phyloP scores from a whole-genome alignment of 2,329 filamentous ascomycete genomes.

The Colletotrichum musicola region DNA sequence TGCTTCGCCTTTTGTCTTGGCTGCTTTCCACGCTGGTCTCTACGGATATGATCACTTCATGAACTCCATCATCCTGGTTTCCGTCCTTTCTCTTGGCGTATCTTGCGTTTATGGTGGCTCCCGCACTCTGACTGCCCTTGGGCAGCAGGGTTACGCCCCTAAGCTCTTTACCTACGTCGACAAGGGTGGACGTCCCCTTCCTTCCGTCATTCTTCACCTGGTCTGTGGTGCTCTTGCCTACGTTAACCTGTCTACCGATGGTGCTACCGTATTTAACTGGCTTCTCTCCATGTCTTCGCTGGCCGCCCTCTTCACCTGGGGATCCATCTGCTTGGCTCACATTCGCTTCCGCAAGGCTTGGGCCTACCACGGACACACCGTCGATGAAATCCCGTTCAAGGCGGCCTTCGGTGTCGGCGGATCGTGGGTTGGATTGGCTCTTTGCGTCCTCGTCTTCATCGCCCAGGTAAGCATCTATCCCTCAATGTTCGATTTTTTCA shows the following conservation, averaged over 20 bases:
- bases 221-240: conserved; percentile 65
- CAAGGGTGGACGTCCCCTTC: conserved; percentile 67
- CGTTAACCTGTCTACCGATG: conserved; percentile 57
- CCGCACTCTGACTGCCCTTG: conserved; percentile 69
- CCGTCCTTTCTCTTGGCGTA: conserved; percentile 70
- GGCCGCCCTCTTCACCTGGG: conserved; percentile 77
- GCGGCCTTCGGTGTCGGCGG: conserved; percentile 72
- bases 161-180: conserved; percentile 70
- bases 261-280: conserved; percentile 72
- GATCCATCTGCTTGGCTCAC: conserved; percentile 75
- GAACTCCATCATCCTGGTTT: conserved; percentile 70
- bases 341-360: conserved; percentile 78
- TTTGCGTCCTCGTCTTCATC: conserved; percentile 68
- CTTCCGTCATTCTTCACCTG: conserved; percentile 61
- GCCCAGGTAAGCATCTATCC: conserved; percentile 56
- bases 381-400: conserved; percentile 76
- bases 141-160: conserved; percentile 71
- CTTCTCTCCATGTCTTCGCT: conserved; percentile 74
- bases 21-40: conserved; percentile 64
- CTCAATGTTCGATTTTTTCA: background rate
- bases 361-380: conserved; percentile 69
- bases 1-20: conserved; percentile 69
- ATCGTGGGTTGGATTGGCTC: conserved; percentile 72
- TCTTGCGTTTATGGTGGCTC: conserved; percentile 71
- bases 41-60: conserved; percentile 67